phyloP scores from a whole-genome alignment of 768 basidiomycete species.

The Exidia glandulosa region DNA sequence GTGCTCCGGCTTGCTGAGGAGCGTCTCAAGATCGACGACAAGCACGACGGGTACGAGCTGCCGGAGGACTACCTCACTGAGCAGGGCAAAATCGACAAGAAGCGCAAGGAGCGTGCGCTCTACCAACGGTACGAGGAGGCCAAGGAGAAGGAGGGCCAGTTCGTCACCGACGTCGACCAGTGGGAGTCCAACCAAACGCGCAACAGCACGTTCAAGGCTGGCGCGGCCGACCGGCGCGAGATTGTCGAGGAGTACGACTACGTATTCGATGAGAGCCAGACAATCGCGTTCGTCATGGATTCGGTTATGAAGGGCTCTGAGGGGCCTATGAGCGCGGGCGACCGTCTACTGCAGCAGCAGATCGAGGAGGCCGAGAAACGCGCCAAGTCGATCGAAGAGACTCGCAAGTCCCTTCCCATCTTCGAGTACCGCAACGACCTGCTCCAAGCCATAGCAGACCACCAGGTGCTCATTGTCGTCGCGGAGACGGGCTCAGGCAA shows the following conservation, averaged over 20 bases:
- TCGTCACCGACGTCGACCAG: constrained; percentile 93
- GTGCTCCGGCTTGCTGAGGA: constrained; percentile 87
- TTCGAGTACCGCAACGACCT: constrained; percentile 81
- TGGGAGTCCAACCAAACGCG: constrained; percentile 91
- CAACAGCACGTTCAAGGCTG: constrained; percentile 81
- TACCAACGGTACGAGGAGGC: constrained; percentile 94
- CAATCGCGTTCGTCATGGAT: constrained; percentile 91
- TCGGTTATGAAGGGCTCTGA: constrained; percentile 53
- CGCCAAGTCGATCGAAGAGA: constrained; percentile 85
- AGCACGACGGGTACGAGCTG: constrained; percentile 85
- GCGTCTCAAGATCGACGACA: constrained; percentile 87
- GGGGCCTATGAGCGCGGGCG: constrained; percentile 67
- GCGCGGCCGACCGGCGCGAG: constrained; percentile 83
- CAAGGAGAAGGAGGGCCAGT: constrained; percentile 69
- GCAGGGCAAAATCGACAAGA: constrained; percentile 95
- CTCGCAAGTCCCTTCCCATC: constrained; percentile 87
- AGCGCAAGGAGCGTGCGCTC: constrained; percentile 85
- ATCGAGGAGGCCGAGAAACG: constrained; percentile 87
- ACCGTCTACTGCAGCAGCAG: constrained; percentile 73
- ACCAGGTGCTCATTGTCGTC: constrained; percentile 94
- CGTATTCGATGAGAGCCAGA: constrained; percentile 96
- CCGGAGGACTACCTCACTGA: constrained; percentile 98
- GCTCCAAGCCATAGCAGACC: constrained; percentile 76
- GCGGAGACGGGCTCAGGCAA: constrained; percentile 99
- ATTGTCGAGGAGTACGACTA: constrained; percentile 86